Conservation (phyloP, 306 rosid genomes). For the Morella rubra region DNA sequence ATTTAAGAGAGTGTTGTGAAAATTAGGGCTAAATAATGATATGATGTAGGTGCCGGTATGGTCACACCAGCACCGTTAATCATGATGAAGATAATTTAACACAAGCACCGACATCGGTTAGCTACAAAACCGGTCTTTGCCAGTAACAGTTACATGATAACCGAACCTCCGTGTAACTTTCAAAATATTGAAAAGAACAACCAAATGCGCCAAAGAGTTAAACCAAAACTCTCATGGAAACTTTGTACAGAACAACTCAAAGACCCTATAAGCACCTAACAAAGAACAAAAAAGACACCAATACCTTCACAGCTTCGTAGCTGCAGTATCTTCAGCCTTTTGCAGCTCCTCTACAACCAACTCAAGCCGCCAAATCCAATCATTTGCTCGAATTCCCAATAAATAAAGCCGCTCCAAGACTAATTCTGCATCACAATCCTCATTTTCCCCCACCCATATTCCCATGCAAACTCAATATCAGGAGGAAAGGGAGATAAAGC, state of each 20-base stretch:
- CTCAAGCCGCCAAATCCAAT: conserved; percentile 44
- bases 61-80: no score
- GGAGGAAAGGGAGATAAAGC: conserved; percentile 57
- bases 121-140: no score
- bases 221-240: no score
- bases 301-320: conserved; percentile 66
- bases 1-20: no score
- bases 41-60: no score
- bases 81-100: no score
- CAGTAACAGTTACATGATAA: no score
- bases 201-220: no score
- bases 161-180: no score
- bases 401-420: conserved; percentile 56
- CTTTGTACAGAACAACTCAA: neutral
- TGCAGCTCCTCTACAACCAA: conserved; percentile 77
- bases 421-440: conserved; percentile 38
- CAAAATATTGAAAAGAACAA: no score
- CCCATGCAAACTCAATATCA: conserved; percentile 25
- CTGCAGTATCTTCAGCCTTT: conserved; percentile 49
- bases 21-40: no score
- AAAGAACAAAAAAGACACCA: conserved; percentile 58
- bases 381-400: conserved; percentile 56
- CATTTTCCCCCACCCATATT: conserved; percentile 29
- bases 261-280: conserved; percentile 50
- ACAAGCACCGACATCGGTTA: no score